phyloP scores from a whole-genome alignment of 129 eudicot species.

The Gnaphalium uliginosum region DNA sequence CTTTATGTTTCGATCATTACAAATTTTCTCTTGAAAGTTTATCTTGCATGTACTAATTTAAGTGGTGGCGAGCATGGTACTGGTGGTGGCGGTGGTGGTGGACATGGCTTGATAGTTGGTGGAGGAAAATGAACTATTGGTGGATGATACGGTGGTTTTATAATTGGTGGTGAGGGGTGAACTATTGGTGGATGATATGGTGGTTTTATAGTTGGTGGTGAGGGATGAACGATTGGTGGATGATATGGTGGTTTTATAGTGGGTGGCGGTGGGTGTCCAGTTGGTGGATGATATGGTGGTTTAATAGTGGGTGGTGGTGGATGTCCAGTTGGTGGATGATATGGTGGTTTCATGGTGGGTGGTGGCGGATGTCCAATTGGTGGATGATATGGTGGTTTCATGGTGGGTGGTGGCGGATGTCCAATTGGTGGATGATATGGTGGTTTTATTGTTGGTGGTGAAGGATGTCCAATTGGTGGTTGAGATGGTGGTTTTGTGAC shows the following conservation, averaged over 20 bases:
- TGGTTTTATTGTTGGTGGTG: slow-evolving; percentile 28
- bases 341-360: not conserved
- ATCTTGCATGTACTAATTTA: slow-evolving; percentile 13
- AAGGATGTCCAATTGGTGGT: slow-evolving; percentile 14
- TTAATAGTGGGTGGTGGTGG: not conserved
- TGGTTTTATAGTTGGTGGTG: slow-evolving; percentile 14
- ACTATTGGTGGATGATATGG: not conserved
- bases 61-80: slow-evolving; percentile 24
- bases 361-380: slow-evolving; percentile 1
- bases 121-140: not conserved
- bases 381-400: not conserved
- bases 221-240: slow-evolving; percentile 9
- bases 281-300: not conserved
- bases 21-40: slow-evolving; percentile 1
- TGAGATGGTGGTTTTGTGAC: slow-evolving; percentile 9
- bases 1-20: slow-evolving; percentile 8
- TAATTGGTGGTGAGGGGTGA: not conserved
- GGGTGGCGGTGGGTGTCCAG: slow-evolving; percentile 13
- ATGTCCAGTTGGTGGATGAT: not conserved
- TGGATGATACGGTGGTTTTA: not conserved
- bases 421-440: slow-evolving; percentile 6
- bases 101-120: not conserved
- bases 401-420: slow-evolving; percentile 15
- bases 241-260: slow-evolving; percentile 14
- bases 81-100: slow-evolving; percentile 27